Conservation (phyloP, 169 alveolate genomes). For the Plasmodium relictum region DNA sequence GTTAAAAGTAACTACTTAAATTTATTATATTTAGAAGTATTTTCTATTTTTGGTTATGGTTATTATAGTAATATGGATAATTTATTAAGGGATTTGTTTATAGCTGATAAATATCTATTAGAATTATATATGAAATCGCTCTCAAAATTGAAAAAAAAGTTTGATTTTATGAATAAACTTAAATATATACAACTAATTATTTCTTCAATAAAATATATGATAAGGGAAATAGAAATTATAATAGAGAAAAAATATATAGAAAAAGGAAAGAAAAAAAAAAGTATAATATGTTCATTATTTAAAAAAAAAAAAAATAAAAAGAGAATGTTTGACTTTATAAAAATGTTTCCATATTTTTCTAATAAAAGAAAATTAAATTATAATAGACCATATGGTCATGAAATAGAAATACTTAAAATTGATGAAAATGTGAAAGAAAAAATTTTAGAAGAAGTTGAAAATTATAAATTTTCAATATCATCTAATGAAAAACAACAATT, state of each 20-base stretch:
- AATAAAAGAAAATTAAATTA: conserved; percentile 23
- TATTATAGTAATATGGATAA: conserved; percentile 32
- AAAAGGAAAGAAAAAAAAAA: conserved; percentile 3
- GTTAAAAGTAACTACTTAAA: conserved; percentile 28
- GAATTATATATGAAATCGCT: conserved; percentile 21
- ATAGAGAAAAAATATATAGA: neutral
- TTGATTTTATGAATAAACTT: neutral
- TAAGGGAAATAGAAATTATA: conserved; percentile 7
- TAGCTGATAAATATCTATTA: conserved; percentile 39
- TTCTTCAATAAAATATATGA: conserved; percentile 36
- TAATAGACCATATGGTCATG: conserved; percentile 1
- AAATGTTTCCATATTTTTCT: conserved; percentile 20
- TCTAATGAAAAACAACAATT: conserved; percentile 20
- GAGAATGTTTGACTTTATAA: conserved; percentile 14
- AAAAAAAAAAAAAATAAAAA: conserved; percentile 14
- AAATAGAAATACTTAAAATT: conserved; percentile 47
- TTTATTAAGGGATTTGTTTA: conserved; percentile 47
- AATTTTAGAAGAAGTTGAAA: conserved; percentile 40
- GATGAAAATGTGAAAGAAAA: conserved; percentile 25
- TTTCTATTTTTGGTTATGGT: conserved; percentile 42
- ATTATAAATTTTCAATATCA: conserved; percentile 62
- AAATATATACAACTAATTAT: conserved; percentile 8
- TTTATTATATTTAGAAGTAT: conserved; percentile 52
- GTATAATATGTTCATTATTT: neutral
- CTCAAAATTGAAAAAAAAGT: neutral